Evolutionary conservation across 768 basidiomycete species (phyloP), one percentile per base, ranked within the genome.

Genomic region (Cystobasidiopsis lactophilus): DNA sequence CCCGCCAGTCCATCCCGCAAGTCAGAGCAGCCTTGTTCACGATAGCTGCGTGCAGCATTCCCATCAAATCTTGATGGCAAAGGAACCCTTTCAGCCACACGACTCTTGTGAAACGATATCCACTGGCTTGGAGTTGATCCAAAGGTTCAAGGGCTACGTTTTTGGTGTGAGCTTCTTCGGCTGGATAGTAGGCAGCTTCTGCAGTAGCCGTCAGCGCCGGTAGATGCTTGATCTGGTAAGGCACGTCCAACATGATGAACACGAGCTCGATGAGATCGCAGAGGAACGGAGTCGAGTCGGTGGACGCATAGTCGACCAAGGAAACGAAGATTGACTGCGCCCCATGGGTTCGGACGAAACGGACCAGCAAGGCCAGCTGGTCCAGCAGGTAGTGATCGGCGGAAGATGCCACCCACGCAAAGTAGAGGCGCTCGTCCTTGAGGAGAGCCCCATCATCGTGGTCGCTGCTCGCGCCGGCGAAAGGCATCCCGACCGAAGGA

Each of bases 1-100:
- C 89, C 11, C 88, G 89, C 93, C 93, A 98, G 64, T 98, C 93
- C 91, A 96, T 96, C n/a, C 89, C 89, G 64, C 93, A 96, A 1
- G 95, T 86, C 85, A 98, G 85, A 0, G 88, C 85, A 2, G 93
- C 93, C 59, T 88, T 77, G 64, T 96, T 98, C 29, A 75, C 75
- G 59, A 81, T 73, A 64, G 82, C 84, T 55, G 95, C 80, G 57
- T 86, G 79, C 64, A 96, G 77, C 23, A 82, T 93, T 68, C 96
- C 93, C 48, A 98, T 71, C 44, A 98, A 88, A 66, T 98, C 93
- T 62, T 86, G 91, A 2, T 93, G 93, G 64, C 93, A 98, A 0
- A 91, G 95, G 66, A 98, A 98, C 0, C 93, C 93, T 63, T 95
- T 98, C 56, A 96, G 73, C 93, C 93, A 98, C 40, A 98, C 75